A percentile compares a stretch with the other conserved stretches of the same genome.
Evolutionary conservation across 108 stramenopile genomes (phyloP).

Genomic region (Cyclotella kingstonii): DNA sequence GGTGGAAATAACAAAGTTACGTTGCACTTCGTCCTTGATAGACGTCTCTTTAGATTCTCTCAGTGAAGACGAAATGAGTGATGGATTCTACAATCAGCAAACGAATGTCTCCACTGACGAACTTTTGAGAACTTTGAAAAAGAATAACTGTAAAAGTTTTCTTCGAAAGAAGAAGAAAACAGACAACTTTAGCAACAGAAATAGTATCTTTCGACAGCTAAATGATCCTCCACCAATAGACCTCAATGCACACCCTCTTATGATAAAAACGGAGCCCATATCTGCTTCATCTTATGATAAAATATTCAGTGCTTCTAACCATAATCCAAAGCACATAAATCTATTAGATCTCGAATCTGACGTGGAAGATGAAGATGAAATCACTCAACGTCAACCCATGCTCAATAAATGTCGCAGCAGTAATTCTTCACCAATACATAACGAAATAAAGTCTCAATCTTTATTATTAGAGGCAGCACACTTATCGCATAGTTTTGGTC

Average conservation of each 20-base stretch:
- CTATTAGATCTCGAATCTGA: background rate
- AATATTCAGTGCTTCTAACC: background rate
- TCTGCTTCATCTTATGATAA: background rate
- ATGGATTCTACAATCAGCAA: background rate
- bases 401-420: background rate
- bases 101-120: background rate
- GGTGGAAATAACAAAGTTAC: background rate
- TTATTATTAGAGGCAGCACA: background rate
- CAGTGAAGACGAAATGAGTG: too few species aligned
- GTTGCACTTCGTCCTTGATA: background rate
- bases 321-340: background rate
- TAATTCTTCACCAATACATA: background rate
- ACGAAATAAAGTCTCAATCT: background rate
- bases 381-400: background rate
- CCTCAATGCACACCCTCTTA: too few species aligned
- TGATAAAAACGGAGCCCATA: background rate
- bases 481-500: background rate
- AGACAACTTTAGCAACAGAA: background rate
- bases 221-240: background rate
- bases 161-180: background rate
- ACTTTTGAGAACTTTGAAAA: background rate
- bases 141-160: background rate
- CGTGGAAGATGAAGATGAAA: background rate
- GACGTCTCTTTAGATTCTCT: background rate
- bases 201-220: constrained; percentile 1